Conservation (phyloP, 2,329 filamentous ascomycete genomes). For the Aspergillus pseudoterreus region DNA sequence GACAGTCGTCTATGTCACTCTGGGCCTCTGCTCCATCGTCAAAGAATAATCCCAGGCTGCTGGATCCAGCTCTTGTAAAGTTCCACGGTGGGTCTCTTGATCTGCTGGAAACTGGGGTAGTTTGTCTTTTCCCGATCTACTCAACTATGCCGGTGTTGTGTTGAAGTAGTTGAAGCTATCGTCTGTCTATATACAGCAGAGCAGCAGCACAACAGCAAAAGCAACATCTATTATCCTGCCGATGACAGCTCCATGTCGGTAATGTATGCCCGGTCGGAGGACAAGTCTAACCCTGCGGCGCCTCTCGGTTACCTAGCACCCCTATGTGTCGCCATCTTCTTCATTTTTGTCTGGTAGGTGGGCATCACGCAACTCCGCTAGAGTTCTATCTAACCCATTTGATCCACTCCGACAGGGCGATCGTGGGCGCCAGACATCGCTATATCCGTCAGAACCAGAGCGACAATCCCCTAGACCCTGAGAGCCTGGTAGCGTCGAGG, state of each 20-base stretch:
- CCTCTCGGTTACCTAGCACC: conserved; percentile 17
- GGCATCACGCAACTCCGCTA: not conserved
- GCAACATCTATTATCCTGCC: not conserved
- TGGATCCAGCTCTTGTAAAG: not conserved
- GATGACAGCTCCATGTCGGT: not conserved
- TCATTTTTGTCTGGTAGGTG: conserved; percentile 16
- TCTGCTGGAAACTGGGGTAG: no score
- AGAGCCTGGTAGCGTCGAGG: conserved; percentile 6
- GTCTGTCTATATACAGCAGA: no score
- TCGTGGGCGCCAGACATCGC: conserved; percentile 9
- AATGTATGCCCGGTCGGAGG: conserved; percentile 6
- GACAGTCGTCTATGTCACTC: not conserved
- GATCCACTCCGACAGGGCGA: conserved; percentile 6
- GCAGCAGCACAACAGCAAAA: not conserved
- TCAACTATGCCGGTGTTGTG: no score
- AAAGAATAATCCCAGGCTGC: not conserved
- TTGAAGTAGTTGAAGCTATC: no score
- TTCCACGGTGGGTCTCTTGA: not conserved
- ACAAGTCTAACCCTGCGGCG: conserved; percentile 6
- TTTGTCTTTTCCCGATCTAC: no score
- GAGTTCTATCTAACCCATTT: no score
- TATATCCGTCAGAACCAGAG: conserved; percentile 1
- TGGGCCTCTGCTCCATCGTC: not conserved
- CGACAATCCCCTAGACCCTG: conserved; percentile 7
- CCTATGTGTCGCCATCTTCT: conserved; percentile 13